Percentiles rank a stretch among this genome's conserved stretches.
Conservation (phyloP, 495 filamentous ascomycete species). For the Xylaria acuta region DNA sequence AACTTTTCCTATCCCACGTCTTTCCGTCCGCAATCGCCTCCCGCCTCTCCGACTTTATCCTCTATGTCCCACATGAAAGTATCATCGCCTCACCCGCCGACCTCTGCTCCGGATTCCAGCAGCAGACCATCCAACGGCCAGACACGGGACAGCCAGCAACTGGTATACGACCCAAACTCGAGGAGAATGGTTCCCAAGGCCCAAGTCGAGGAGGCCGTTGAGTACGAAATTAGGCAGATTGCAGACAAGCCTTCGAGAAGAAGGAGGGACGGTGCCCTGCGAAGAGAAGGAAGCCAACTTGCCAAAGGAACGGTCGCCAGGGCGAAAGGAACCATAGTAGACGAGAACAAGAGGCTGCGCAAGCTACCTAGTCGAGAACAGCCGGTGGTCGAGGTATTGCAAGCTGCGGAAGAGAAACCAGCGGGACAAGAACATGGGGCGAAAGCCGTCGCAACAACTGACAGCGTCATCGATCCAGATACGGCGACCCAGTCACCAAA, state of each 20-base stretch:
- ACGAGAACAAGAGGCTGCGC: constrained; percentile 43
- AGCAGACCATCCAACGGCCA: constrained; percentile 30
- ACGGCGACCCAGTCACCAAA: neutral
- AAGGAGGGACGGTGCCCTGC: constrained; percentile 54
- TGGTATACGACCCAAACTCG: constrained; percentile 66
- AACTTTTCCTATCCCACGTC: constrained; percentile 83
- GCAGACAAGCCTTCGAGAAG: constrained; percentile 59
- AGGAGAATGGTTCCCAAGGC: constrained; percentile 57
- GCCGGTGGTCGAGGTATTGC: neutral
- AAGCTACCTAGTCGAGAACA: neutral
- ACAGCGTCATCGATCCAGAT: neutral
- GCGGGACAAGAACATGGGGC: neutral
- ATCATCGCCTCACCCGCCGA: constrained; percentile 26
- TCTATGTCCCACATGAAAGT: constrained; percentile 38
- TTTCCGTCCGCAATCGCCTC: constrained; percentile 50
- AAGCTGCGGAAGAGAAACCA: neutral
- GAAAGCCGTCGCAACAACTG: neutral
- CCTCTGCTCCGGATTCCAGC: constrained; percentile 32
- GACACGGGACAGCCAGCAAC: constrained; percentile 40
- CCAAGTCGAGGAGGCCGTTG: constrained; percentile 40
- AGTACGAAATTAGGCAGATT: constrained; percentile 52
- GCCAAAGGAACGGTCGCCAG: constrained; percentile 46
- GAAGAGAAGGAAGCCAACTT: constrained; percentile 42
- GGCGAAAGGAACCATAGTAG: constrained; percentile 41
- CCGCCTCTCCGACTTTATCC: constrained; percentile 43